Evolutionary conservation across 257 asterid species (phyloP).

Genomic region (Capsicum chinense): DNA sequence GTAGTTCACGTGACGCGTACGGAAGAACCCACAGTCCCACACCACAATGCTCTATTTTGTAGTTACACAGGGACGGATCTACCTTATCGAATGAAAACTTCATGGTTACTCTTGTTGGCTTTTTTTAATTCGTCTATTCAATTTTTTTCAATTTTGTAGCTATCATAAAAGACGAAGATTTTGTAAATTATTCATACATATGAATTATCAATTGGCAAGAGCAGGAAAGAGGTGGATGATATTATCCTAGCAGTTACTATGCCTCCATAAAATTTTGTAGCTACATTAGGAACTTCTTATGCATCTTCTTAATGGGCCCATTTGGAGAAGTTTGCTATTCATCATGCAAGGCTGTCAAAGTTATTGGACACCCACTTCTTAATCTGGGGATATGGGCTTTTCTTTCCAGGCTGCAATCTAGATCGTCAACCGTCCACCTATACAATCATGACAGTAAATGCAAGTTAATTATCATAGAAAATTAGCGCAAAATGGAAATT

Average conservation of each 20-base stretch:
- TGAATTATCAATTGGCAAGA: neutral
- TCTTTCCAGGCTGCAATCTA: conserved; percentile 54
- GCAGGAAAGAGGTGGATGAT: neutral
- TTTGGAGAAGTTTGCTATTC: conserved; percentile 15
- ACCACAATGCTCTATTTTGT: conserved; percentile 32
- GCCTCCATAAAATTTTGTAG: neutral
- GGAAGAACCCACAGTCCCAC: conserved; percentile 30
- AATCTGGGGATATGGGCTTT: conserved; percentile 63
- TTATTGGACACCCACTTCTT: conserved; percentile 66
- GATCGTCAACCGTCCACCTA: conserved; percentile 70
- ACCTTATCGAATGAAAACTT: neutral
- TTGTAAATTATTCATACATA: neutral
- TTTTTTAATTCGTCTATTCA: neutral
- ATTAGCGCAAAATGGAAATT: neutral
- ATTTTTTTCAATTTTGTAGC: neutral
- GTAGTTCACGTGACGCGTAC: conserved; percentile 28
- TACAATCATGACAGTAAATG: neutral
- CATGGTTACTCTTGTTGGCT: neutral
- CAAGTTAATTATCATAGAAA: neutral
- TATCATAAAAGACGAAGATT: neutral
- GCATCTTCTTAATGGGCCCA: neutral
- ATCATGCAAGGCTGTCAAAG: conserved; percentile 41
- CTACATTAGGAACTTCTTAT: neutral
- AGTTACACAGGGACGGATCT: neutral
- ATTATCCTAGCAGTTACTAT: neutral